These are phyloP conservation scores for Proliferodiscus dingleyae DNA, from an alignment of 2,329 filamentous ascomycete species.

Conservation along the genomic window DNA sequence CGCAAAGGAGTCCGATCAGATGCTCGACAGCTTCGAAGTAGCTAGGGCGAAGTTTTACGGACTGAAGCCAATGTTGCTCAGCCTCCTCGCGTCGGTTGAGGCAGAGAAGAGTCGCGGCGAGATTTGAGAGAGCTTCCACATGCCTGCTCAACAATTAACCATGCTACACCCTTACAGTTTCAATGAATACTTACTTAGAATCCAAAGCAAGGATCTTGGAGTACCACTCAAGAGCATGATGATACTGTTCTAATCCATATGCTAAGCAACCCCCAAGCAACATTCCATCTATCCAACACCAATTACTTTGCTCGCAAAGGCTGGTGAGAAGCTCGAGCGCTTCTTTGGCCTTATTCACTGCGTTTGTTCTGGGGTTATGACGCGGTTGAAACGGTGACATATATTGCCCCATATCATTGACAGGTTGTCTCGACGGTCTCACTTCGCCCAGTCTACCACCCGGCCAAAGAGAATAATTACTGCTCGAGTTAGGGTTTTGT, in stretches of 20 bases:
- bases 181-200: conserved; percentile 42
- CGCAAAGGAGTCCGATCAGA: conserved; percentile 80
- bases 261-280: conserved; percentile 85
- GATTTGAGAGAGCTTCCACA: conserved; percentile 89
- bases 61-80: conserved; percentile 76
- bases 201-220: conserved; percentile 55
- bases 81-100: conserved; percentile 79
- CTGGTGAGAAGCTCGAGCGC: conserved; percentile 68
- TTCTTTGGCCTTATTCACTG: conserved; percentile 46
- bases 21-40: conserved; percentile 96
- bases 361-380: conserved; percentile 13
- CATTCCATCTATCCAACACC: conserved; percentile 92
- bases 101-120: conserved; percentile 83
- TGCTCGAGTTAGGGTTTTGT: conserved; percentile 1
- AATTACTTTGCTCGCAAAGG: conserved; percentile 73
- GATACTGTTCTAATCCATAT: conserved; percentile 82
- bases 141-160: conserved; percentile 40
- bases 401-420: conserved; percentile 26
- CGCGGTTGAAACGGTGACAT: conserved; percentile 22
- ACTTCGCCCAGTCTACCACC: conserved; percentile 8
- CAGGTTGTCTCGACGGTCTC: conserved; percentile 12
- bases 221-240: conserved; percentile 72
- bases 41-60: conserved; percentile 76
- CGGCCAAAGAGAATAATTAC: conserved; percentile 15
- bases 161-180: background rate